A percentile compares a stretch with the other conserved stretches of the same genome.
These are phyloP conservation scores for Phytophthora crassamura DNA, from an alignment of 352 stramenopile genomes.

Conservation along the genomic window DNA sequence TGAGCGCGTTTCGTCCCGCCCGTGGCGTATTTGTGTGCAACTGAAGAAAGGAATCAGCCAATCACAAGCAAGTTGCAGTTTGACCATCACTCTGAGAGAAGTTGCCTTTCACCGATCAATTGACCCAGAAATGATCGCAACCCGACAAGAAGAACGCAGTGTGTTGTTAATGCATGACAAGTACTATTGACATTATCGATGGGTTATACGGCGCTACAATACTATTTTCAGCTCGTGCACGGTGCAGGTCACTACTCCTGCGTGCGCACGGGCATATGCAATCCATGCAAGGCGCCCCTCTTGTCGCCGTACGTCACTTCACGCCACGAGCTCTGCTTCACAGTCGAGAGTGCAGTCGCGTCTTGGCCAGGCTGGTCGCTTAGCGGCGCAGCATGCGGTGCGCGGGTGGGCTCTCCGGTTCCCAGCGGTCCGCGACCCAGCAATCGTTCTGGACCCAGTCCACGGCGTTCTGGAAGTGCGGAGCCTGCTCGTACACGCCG, in stretches of 20 bases:
- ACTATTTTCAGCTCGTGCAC: conserved; percentile 28
- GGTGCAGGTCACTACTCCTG: conserved; percentile 29
- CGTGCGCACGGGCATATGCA: conserved; percentile 30
- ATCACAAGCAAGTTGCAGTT: conserved; percentile 34
- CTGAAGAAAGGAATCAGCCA: conserved; percentile 6
- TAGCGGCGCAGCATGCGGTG: conserved; percentile 22
- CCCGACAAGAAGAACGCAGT: too few species aligned
- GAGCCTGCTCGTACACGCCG: conserved; percentile 56
- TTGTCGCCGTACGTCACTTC: conserved; percentile 16
- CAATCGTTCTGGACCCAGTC: conserved; percentile 56
- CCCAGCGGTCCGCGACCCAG: conserved; percentile 22
- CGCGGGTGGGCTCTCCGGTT: conserved; percentile 8
- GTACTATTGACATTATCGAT: conserved; percentile 22
- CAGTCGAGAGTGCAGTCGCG: conserved; percentile 10
- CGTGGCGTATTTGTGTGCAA: too few species aligned
- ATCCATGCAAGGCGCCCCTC: conserved; percentile 21
- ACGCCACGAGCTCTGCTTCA: conserved; percentile 13
- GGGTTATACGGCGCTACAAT: conserved; percentile 27
- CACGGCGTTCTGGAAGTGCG: conserved; percentile 53
- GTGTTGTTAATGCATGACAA: conserved; percentile 7
- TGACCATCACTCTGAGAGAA: conserved; percentile 23
- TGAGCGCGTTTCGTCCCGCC: too few species aligned
- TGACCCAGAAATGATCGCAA: too few species aligned
- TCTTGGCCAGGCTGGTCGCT: background rate
- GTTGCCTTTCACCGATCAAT: too few species aligned